Evolutionary conservation across 1,284 basidiomycete species (phyloP).

Genomic region (Cystobasidiaceae sp.): DNA sequence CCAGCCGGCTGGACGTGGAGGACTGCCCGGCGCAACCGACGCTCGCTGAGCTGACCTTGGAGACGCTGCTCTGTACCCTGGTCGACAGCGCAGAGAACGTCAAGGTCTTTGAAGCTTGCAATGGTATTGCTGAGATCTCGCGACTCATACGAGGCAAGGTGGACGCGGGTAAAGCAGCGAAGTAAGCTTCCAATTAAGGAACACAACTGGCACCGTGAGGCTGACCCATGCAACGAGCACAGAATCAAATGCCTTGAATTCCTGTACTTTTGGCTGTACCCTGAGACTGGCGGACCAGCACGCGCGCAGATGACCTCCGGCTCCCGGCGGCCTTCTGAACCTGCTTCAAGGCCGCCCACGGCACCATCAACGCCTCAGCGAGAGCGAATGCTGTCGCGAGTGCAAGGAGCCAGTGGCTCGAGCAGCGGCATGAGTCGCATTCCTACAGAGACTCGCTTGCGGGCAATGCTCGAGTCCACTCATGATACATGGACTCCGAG

Average conservation of each 20-base stretch:
- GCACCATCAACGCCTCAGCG: slow-evolving; percentile 5
- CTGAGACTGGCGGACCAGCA: slow-evolving; percentile 56
- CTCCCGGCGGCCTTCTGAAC: too few relatives aligned
- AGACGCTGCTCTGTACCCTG: slow-evolving; percentile 72
- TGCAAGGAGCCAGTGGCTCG: neutral
- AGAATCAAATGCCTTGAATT: slow-evolving; percentile 93
- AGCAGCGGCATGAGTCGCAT: neutral
- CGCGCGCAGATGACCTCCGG: too few relatives aligned
- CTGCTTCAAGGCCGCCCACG: too few relatives aligned
- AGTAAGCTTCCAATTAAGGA: too few relatives aligned
- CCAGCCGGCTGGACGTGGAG: neutral
- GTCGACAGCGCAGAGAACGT: slow-evolving; percentile 69
- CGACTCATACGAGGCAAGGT: slow-evolving; percentile 71
- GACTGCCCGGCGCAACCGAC: slow-evolving; percentile 24
- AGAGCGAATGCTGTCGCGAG: neutral
- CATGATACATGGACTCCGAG: slow-evolving; percentile 23
- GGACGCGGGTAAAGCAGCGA: slow-evolving; percentile 68
- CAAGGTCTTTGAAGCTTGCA: slow-evolving; percentile 65
- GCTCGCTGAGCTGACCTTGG: slow-evolving; percentile 63
- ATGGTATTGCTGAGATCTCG: slow-evolving; percentile 71
- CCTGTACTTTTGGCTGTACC: slow-evolving; percentile 80
- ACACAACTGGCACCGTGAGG: too few relatives aligned
- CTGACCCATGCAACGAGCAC: neutral
- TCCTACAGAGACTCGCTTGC: slow-evolving; percentile 11
- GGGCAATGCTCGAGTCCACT: slow-evolving; percentile 21